These are phyloP conservation scores for Paramecium pentaurelia DNA, from an alignment of 73 alveolate genomes.

Conservation along the genomic window DNA sequence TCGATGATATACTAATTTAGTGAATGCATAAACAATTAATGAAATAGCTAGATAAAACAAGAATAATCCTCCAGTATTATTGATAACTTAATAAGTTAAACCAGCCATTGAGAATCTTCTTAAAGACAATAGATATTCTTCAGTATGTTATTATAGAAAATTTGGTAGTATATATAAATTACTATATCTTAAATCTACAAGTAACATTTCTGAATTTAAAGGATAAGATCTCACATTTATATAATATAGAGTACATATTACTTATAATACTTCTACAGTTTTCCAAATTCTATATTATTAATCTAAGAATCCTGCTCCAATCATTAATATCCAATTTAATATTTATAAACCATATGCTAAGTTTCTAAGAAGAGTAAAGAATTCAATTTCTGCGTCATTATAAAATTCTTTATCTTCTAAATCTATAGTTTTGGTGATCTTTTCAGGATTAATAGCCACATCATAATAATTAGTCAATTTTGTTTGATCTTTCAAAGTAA, in stretches of 20 bases:
- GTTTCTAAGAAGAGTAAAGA: background rate
- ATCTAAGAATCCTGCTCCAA: slow-evolving; percentile 13
- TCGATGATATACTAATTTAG: background rate
- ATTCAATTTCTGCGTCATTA: background rate
- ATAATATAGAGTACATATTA: background rate
- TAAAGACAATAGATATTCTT: background rate
- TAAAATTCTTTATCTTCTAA: slow-evolving; percentile 27
- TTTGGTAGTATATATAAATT: slow-evolving; percentile 1
- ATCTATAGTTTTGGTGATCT: background rate
- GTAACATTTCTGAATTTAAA: background rate
- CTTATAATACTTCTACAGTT: background rate
- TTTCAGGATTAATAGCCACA: background rate
- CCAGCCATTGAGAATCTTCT: slow-evolving; percentile 44
- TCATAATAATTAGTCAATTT: background rate
- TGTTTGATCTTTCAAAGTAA: background rate
- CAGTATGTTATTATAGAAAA: background rate
- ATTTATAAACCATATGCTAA: background rate
- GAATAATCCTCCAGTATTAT: slow-evolving; percentile 20
- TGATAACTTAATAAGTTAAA: background rate
- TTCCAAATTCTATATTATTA: slow-evolving; percentile 26
- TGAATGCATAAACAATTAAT: background rate
- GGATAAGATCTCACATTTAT: slow-evolving; percentile 21
- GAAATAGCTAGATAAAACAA: background rate
- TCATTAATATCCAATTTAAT: slow-evolving; percentile 17
- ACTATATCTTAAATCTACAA: background rate